Evolutionary conservation across 768 basidiomycete species (phyloP).

Genomic region (Mycena indigotica): DNA sequence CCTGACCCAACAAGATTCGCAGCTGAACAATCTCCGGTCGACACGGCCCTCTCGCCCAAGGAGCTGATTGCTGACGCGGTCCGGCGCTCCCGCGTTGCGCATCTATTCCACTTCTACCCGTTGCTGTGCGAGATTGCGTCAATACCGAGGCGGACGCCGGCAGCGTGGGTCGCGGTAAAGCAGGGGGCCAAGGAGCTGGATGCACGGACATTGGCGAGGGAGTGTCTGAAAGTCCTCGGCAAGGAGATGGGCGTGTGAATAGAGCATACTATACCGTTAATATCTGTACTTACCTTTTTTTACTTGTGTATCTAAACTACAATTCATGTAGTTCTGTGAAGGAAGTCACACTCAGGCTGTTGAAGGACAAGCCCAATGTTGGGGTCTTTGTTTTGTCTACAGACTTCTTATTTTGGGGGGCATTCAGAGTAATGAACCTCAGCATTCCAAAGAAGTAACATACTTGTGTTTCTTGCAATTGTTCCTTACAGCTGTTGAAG

Average conservation of each 20-base stretch:
- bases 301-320: too few species aligned
- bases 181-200: slow-evolving; percentile 51
- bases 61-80: slow-evolving; percentile 69
- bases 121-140: slow-evolving; percentile 79
- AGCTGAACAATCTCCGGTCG: slow-evolving; percentile 46
- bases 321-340: too few species aligned
- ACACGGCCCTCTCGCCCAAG: slow-evolving; percentile 49
- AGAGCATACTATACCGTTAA: neutral
- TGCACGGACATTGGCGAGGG: slow-evolving; percentile 64
- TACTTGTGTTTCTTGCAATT: too few species aligned
- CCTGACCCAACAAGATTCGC: slow-evolving; percentile 61
- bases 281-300: neutral
- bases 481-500: too few species aligned
- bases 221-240: slow-evolving; percentile 70
- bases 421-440: too few species aligned
- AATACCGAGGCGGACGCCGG: slow-evolving; percentile 66
- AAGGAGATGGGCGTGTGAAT: slow-evolving; percentile 64
- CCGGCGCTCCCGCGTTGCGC: slow-evolving; percentile 74
- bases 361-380: too few species aligned
- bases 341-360: too few species aligned
- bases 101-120: slow-evolving; percentile 87
- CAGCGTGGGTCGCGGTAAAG: slow-evolving; percentile 56
- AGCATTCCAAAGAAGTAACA: too few species aligned
- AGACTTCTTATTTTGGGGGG: too few species aligned
- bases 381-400: too few species aligned